A percentile compares a stretch with the other conserved stretches of the same genome.
Evolutionary conservation across 768 basidiomycete genomes (phyloP).

Genomic region (Russula abietina): DNA sequence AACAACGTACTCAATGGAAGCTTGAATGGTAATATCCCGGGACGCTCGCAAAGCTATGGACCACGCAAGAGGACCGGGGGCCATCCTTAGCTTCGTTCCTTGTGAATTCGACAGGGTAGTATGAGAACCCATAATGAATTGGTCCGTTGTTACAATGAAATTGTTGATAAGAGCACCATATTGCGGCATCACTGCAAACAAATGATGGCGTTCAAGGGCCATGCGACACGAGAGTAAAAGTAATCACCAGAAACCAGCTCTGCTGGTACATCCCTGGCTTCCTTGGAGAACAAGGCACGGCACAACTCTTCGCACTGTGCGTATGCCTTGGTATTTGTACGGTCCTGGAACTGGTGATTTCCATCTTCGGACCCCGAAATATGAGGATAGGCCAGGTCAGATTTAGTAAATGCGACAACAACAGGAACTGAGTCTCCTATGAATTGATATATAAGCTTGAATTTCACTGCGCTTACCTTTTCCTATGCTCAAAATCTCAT

Average conservation of each 20-base stretch:
- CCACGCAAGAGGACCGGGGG: background rate
- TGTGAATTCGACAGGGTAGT: background rate
- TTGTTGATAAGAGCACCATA: background rate
- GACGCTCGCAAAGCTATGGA: constrained; percentile 1
- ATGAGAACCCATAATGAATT: background rate
- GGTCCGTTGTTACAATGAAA: background rate
- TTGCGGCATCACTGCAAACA: background rate
- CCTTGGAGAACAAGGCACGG: background rate
- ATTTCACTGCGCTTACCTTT: background rate
- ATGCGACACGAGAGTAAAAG: background rate
- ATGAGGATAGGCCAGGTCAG: background rate
- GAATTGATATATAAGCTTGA: background rate
- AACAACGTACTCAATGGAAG: constrained; percentile 8
- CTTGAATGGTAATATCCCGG: background rate
- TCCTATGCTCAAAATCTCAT: background rate
- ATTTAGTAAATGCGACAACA: background rate
- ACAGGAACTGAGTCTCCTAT: background rate
- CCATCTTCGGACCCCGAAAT: too few relatives aligned
- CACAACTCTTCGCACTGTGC: background rate
- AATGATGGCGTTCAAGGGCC: background rate
- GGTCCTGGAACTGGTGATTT: background rate
- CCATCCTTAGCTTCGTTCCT: background rate
- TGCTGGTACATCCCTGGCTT: background rate
- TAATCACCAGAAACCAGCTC: background rate
- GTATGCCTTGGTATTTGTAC: background rate